Base-by-base conservation (phyloP, 768 basidiomycete species). In the Cystobasidium tubakii region DNA sequence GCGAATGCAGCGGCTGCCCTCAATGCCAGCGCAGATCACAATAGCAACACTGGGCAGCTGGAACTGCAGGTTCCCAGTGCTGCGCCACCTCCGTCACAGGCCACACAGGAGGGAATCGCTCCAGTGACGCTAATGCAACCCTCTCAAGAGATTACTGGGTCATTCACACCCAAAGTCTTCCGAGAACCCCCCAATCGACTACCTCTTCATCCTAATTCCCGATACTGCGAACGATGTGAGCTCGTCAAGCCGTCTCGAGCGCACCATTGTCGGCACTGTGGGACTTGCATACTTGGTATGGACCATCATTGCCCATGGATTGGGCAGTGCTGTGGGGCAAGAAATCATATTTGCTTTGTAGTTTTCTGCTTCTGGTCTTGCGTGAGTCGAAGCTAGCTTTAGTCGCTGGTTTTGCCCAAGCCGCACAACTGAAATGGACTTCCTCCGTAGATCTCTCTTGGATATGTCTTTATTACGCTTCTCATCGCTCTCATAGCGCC, bases 241-340 rank as follows among this genome's bases (percentile, higher is more conserved):
- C 7, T n/a, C 55, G 23, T 73, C 69, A 67, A 63, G 62, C 75
- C 82, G 82, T 13, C 84, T 86, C 0, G 81, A 87, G 81, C 89
- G 12, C 91, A 92, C 80, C 91, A 93, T 80, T 93, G 91, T 81
- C 84, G 89, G 39, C 82, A 83, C 46, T 93, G 91, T 82, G 91
- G 89, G n/a, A 90, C 87, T 89, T 92, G 91, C 78, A 84, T 92
- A 6, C 80, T 93, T 60, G 88, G 87, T 80, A 92, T 88, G 76
- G 91, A 93, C 79, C 91, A 93, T 81, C 91, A 93, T 79, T 93
- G 91, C 82, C 91, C 91, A 63, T 92, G 92, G 66, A 88, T 97
- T 66, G 93, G 93, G 13, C 90, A 92, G 78, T 97, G 93, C 76
- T 91, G 96, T 23, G 93, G 93, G 13, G 93, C 92, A 64, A 86